These are phyloP conservation scores for Zizania palustris DNA, from an alignment of 202 grass and related monocot genomes.

Conservation along the genomic window DNA sequence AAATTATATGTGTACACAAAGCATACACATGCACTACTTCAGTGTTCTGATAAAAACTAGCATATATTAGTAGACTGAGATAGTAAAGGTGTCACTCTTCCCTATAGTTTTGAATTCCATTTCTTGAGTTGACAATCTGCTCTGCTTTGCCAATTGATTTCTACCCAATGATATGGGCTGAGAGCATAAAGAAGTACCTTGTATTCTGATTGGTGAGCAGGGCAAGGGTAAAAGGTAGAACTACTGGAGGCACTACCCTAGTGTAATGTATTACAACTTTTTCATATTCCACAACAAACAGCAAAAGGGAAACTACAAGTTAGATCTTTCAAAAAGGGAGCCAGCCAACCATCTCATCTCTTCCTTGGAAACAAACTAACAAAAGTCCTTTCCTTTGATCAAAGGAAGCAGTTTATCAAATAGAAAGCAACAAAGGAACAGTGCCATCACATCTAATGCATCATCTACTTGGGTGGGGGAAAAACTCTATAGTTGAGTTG, in stretches of 20 bases:
- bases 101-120: background rate
- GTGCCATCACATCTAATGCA: background rate
- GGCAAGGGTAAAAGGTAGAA: background rate
- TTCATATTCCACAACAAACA: slow-evolving; percentile 35
- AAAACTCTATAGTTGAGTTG: slow-evolving; percentile 14
- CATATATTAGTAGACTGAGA: background rate
- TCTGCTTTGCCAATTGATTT: slow-evolving; percentile 30
- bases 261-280: background rate
- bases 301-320: slow-evolving; percentile 26
- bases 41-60: background rate
- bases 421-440: slow-evolving; percentile 30
- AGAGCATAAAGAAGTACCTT: slow-evolving; percentile 31
- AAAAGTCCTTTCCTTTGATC: slow-evolving; percentile 23
- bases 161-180: slow-evolving; percentile 17
- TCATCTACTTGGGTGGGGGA: background rate
- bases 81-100: background rate
- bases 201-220: slow-evolving; percentile 25
- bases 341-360: slow-evolving; percentile 21
- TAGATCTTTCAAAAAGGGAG: background rate
- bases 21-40: background rate
- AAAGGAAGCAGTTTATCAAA: slow-evolving; percentile 29
- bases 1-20: background rate
- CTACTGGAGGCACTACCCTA: slow-evolving; percentile 7
- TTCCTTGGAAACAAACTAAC: slow-evolving; percentile 36
- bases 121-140: slow-evolving; percentile 16